These are phyloP conservation scores for Alternaria consortialis DNA, from an alignment of 2,329 filamentous ascomycete genomes.

Conservation along the genomic window DNA sequence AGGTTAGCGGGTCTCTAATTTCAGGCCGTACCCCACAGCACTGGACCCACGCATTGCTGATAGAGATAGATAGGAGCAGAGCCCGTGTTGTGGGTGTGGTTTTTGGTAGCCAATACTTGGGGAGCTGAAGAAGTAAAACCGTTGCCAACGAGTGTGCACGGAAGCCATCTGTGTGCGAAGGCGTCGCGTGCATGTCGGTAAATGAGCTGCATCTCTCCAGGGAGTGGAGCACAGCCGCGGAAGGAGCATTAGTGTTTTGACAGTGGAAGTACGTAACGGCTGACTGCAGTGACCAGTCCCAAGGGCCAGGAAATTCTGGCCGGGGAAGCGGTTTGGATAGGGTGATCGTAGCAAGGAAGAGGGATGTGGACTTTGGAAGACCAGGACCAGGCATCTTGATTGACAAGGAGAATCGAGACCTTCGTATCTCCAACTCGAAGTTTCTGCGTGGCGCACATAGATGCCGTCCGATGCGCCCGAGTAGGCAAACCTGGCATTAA, in stretches of 20 bases:
- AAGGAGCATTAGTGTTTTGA: slow-evolving; percentile 25
- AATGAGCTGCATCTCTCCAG: slow-evolving; percentile 14
- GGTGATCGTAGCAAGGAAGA: slow-evolving; percentile 16
- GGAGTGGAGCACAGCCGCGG: slow-evolving; percentile 7
- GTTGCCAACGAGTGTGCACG: slow-evolving; percentile 14
- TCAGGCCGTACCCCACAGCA: slow-evolving; percentile 19
- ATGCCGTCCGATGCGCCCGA: slow-evolving; percentile 15
- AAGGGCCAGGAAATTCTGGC: slow-evolving; percentile 11
- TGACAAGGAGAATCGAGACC: slow-evolving; percentile 1
- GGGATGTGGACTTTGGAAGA: neutral
- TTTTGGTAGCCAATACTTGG: slow-evolving; percentile 16
- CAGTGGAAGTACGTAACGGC: slow-evolving; percentile 19
- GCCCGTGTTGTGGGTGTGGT: slow-evolving; percentile 8
- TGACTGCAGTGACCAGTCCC: slow-evolving; percentile 5
- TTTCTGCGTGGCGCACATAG: slow-evolving; percentile 17
- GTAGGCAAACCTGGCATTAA: slow-evolving; percentile 25
- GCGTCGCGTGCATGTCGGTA: slow-evolving; percentile 12
- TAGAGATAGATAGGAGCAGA: slow-evolving; percentile 10
- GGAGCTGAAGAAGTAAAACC: slow-evolving; percentile 21
- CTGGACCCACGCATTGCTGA: slow-evolving; percentile 11
- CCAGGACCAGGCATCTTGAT: slow-evolving; percentile 7
- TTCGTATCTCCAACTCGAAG: slow-evolving; percentile 22
- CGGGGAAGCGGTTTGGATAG: slow-evolving; percentile 15
- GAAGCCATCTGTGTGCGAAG: slow-evolving; percentile 17
- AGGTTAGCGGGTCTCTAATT: slow-evolving; percentile 14